Evolutionary conservation across 495 filamentous ascomycete species (phyloP).

Genomic region (Coniosporium apollinis): DNA sequence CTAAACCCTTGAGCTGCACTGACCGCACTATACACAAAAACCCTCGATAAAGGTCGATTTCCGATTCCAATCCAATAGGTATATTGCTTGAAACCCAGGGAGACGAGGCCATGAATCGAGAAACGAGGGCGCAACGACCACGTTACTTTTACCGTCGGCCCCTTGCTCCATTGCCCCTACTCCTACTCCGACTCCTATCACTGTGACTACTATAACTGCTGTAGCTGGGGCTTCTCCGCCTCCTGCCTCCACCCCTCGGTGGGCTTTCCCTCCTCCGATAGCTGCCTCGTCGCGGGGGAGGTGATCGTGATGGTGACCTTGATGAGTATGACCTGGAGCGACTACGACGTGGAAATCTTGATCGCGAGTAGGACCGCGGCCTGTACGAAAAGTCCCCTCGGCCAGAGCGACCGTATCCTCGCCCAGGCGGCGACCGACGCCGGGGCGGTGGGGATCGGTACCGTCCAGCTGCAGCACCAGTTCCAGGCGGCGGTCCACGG

Average conservation of each 20-base stretch:
- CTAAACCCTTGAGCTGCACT: too few species aligned
- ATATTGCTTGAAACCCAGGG: too few species aligned
- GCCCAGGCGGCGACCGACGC: constrained; percentile 20
- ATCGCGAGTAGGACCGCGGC: constrained; percentile 21
- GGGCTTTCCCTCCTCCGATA: constrained; percentile 15
- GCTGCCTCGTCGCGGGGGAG: constrained; percentile 27
- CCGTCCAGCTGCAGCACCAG: constrained; percentile 9
- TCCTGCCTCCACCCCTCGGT: constrained; percentile 25
- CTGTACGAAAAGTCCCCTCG: constrained; percentile 17
- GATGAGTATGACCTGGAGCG: constrained; percentile 32
- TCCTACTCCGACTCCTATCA: constrained; percentile 23
- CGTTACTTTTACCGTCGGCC: background rate
- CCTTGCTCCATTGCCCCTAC: constrained; percentile 14
- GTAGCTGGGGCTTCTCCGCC: constrained; percentile 42
- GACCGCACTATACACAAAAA: too few species aligned
- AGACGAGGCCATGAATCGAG: too few species aligned
- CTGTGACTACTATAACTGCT: constrained; percentile 41
- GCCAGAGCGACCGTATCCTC: constrained; percentile 23
- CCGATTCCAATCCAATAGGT: too few species aligned
- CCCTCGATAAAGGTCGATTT: too few species aligned
- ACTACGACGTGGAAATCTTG: constrained; percentile 26
- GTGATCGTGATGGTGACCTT: constrained; percentile 32
- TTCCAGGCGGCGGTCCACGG: constrained; percentile 17
- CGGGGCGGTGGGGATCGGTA: constrained; percentile 11
- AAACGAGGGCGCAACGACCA: too few species aligned